A percentile compares a stretch with the other conserved stretches of the same genome.
phyloP scores from a whole-genome alignment of 139 green algal genomes.

The Pleodorina starrii region DNA sequence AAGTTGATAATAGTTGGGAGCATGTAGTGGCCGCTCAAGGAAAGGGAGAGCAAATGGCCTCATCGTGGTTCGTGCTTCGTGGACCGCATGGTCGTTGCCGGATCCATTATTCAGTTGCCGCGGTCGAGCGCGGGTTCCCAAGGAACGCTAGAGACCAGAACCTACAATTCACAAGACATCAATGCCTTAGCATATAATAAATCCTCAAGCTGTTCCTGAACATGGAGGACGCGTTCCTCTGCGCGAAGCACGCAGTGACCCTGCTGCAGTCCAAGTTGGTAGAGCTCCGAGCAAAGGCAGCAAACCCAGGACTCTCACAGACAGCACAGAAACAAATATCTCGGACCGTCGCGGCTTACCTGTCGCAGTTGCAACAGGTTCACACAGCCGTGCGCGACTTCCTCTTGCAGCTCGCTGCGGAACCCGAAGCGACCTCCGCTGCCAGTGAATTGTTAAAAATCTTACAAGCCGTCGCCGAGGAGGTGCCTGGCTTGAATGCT shows the following conservation, averaged over 20 bases:
- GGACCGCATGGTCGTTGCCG: too few species aligned
- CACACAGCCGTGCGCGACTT: conserved; percentile 15
- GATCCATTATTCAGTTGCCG: too few species aligned
- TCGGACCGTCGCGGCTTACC: not conserved
- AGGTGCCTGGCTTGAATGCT: conserved; percentile 1
- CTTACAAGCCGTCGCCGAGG: not conserved
- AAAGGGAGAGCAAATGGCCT: too few species aligned
- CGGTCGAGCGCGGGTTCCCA: too few species aligned
- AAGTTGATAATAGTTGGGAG: too few species aligned
- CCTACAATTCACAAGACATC: too few species aligned
- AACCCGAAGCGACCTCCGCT: not conserved
- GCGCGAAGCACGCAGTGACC: not conserved
- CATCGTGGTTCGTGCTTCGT: too few species aligned
- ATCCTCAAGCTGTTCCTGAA: not conserved
- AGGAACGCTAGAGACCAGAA: too few species aligned
- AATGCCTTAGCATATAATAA: not conserved
- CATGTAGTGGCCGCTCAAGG: too few species aligned
- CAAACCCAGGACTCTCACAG: not conserved
- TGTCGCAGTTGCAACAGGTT: not conserved
- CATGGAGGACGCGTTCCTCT: conserved; percentile 36
- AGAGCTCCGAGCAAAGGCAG: not conserved
- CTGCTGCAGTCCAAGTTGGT: not conserved
- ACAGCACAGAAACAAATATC: not conserved
- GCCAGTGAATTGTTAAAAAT: not conserved
- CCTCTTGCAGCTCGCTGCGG: not conserved